Conservation (phyloP, 805 yeast genomes). For the Nakazawaea siamensis region DNA sequence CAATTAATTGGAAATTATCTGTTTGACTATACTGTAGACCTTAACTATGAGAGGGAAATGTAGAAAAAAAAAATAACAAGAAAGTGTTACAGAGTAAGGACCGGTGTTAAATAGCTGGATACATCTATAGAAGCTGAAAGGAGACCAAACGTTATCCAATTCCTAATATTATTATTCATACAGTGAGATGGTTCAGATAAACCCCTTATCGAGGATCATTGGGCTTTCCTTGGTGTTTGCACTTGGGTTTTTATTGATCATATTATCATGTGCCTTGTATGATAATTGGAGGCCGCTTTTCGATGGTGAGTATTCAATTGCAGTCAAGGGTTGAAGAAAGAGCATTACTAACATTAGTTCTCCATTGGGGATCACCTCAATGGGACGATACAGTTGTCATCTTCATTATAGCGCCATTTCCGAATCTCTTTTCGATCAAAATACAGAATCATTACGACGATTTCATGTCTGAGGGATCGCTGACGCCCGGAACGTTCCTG, state of each 20-base stretch:
- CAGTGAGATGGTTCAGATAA: constrained; percentile 13
- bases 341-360: constrained; percentile 3
- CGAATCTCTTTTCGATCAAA: constrained; percentile 21
- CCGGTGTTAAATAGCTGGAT: too few relatives aligned
- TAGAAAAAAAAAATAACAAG: too few relatives aligned
- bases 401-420: constrained; percentile 27
- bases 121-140: too few relatives aligned
- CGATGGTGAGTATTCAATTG: constrained; percentile 37
- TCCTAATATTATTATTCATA: too few relatives aligned
- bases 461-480: constrained; percentile 18
- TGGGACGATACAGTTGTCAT: constrained; percentile 20
- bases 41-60: too few relatives aligned
- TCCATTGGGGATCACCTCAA: too few relatives aligned
- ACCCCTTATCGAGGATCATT: constrained; percentile 70
- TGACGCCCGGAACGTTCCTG: constrained; percentile 16
- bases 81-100: too few relatives aligned
- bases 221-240: constrained; percentile 72
- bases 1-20: too few relatives aligned
- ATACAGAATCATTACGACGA: constrained; percentile 20
- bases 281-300: constrained; percentile 87
- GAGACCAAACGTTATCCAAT: too few relatives aligned
- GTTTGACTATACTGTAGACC: too few relatives aligned
- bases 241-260: constrained; percentile 81
- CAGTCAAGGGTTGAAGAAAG: background rate
- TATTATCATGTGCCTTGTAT: constrained; percentile 78